These are phyloP conservation scores for Scutellaria galericulata DNA, from an alignment of 257 asterid species.

Conservation along the genomic window DNA sequence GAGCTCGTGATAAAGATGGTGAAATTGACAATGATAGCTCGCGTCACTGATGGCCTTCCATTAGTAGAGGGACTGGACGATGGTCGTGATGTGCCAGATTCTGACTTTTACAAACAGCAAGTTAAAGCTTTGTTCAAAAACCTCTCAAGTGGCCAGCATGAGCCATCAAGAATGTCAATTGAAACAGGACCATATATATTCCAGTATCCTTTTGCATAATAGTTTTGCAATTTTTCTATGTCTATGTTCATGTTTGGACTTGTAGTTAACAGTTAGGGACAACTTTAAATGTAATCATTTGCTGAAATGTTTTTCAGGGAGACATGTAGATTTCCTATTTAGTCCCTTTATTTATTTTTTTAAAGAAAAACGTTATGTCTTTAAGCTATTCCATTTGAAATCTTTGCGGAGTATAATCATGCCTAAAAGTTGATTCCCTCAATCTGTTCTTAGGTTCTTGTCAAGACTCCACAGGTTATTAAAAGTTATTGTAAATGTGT, in stretches of 20 bases:
- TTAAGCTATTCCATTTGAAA: background rate
- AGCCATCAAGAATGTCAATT: slow-evolving; percentile 89
- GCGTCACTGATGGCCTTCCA: slow-evolving; percentile 91
- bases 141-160: slow-evolving; percentile 78
- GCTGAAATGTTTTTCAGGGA: slow-evolving; percentile 5
- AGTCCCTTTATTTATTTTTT: background rate
- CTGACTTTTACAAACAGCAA: slow-evolving; percentile 83
- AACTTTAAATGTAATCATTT: background rate
- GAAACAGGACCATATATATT: slow-evolving; percentile 85
- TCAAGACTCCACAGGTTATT: slow-evolving; percentile 1
- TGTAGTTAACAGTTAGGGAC: slow-evolving; percentile 20
- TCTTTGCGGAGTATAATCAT: background rate
- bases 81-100: slow-evolving; percentile 80
- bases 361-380: too few relatives aligned
- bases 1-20: slow-evolving; percentile 68
- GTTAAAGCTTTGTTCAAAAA: slow-evolving; percentile 82
- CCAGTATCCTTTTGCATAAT: slow-evolving; percentile 69
- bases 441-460: slow-evolving; percentile 9
- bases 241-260: background rate
- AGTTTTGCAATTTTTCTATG: slow-evolving; percentile 1
- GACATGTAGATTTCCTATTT: slow-evolving; percentile 1
- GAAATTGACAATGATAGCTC: slow-evolving; percentile 88
- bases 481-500: slow-evolving; percentile 15
- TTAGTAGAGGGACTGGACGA: slow-evolving; percentile 90
- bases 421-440: background rate